Percentiles rank a stretch among this genome's conserved stretches.
Conservation (phyloP, 441 rosid species). For the Eruca vesicaria region DNA sequence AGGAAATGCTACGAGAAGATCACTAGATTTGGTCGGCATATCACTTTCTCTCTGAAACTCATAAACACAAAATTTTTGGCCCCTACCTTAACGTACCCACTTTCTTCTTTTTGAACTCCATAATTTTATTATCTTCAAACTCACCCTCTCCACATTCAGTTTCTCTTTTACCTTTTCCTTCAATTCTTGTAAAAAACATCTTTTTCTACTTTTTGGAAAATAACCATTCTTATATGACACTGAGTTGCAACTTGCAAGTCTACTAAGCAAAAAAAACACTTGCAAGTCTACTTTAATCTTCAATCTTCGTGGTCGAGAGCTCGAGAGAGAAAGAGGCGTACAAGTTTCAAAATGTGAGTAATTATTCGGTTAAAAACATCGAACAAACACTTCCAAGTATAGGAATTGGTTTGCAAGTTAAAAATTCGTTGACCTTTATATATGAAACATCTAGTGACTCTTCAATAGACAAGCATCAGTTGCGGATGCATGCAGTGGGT, state of each 20-base stretch:
- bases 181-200: not conserved
- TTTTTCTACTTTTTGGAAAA: not conserved
- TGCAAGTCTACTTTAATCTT: slow-evolving; percentile 18
- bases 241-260: slow-evolving; percentile 3
- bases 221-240: not conserved
- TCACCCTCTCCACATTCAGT: slow-evolving; percentile 36
- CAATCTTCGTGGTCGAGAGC: slow-evolving; percentile 21
- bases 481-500: not conserved
- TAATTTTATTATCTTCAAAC: slow-evolving; percentile 8
- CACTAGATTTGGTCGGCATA: slow-evolving; percentile 39
- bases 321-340: slow-evolving; percentile 19
- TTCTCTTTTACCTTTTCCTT: not conserved
- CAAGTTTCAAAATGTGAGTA: slow-evolving; percentile 10
- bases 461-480: not conserved
- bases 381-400: not conserved
- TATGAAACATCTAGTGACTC: not conserved
- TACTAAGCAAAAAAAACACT: too few relatives aligned
- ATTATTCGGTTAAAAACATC: not conserved
- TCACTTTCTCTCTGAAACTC: slow-evolving; percentile 29
- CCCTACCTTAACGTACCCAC: slow-evolving; percentile 35
- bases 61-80: slow-evolving; percentile 24
- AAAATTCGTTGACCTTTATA: not conserved
- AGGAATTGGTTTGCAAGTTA: slow-evolving; percentile 9
- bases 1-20: slow-evolving; percentile 34
- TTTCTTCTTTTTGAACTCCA: slow-evolving; percentile 27